Evolutionary conservation across 1,284 basidiomycete species (phyloP), one percentile per base, ranked within the genome.

Genomic region (Coniophora puteana): DNA sequence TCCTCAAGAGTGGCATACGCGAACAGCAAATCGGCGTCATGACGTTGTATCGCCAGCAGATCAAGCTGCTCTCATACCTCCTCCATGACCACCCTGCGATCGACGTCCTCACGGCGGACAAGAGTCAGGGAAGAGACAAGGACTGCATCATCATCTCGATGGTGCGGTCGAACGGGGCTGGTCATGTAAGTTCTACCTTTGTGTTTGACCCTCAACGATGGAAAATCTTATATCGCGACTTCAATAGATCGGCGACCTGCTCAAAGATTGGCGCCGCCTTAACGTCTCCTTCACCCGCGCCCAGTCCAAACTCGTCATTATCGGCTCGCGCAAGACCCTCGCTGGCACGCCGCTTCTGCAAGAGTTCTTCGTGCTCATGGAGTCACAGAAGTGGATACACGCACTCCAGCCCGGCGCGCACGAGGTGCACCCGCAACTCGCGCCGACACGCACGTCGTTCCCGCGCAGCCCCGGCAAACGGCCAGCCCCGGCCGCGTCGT

Each of bases 261-360:
- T 99, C 11, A 91, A 88, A 51, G 96, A 98, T 59, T 95, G 93
- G 89, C 74, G 95, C 32, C 69, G 96, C 25, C 86, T 98, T 71
- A 99, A 99, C 57, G 96, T 99, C 24, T 90, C 92, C 3, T 90
- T 99, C 58, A 99, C 96, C 1, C 81, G 96, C 4, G 94, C 95
- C 0, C 81, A 87, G 40, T 80, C 80, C 27, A 97, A 97, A 65
- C 68, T 99, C 4, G 74, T 97, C 55, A 83, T 99, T 43, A 75
- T 99, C 52, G 96, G 95, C 13, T 90, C 88, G 1, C 72, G 82
- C 25, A 74, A 65, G 47, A 96, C 93, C 0, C 69, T 96, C 8
- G 57, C 76, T 20, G 53, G 61, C 16, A 72, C 77, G 0, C 70
- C 83, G 3, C 60, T 94, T 14, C 64, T 94, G 23, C 61, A 67